phyloP scores from a whole-genome alignment of 148 eudicot species.

The Chenopodium berlandieri region DNA sequence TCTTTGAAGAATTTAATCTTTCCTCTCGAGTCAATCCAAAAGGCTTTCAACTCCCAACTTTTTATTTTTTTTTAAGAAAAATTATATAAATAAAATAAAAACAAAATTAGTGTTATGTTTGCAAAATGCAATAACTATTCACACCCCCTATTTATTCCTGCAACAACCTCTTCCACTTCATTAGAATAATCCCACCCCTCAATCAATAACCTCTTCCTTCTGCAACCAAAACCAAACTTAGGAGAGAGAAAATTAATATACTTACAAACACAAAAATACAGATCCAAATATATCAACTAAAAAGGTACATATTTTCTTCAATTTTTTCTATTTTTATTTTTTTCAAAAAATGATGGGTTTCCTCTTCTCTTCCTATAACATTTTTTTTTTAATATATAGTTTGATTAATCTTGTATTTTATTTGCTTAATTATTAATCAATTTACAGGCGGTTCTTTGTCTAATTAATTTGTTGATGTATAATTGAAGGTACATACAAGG shows the following conservation, averaged over 20 bases:
- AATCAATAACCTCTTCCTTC: constrained; percentile 31
- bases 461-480: not conserved
- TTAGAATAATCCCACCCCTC: constrained; percentile 44
- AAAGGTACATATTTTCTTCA: not conserved
- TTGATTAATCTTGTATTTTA: not conserved
- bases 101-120: constrained; percentile 34
- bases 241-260: not conserved
- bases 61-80: constrained; percentile 9
- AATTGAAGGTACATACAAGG: not conserved
- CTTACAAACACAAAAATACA: not conserved
- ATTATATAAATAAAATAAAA: not conserved
- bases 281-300: not conserved
- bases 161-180: constrained; percentile 49
- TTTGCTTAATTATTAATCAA: not conserved
- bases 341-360: constrained; percentile 20
- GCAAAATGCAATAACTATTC: constrained; percentile 55
- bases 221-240: constrained; percentile 30
- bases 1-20: constrained; percentile 2
- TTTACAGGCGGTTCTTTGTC: constrained; percentile 24
- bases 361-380: constrained; percentile 22
- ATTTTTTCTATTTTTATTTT: not conserved
- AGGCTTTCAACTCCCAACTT: constrained; percentile 17
- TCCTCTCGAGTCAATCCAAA: constrained; percentile 51
- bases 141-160: constrained; percentile 60
- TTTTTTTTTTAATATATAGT: not conserved